These are phyloP conservation scores for Neurospora cerealis DNA, from an alignment of 495 filamentous ascomycete genomes.

Conservation along the genomic window DNA sequence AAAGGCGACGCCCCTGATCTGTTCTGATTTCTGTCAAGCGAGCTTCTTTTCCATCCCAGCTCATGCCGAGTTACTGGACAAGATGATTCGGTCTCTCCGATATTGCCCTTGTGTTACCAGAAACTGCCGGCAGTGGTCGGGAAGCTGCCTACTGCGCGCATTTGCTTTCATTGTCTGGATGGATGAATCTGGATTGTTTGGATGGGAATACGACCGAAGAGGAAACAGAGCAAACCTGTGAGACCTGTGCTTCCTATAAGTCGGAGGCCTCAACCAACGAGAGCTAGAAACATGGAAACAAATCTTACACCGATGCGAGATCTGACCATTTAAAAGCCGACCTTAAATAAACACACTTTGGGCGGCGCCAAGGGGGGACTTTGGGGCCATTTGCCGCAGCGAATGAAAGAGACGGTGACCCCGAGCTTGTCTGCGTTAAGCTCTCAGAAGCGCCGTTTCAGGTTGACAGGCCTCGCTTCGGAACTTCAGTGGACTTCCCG, in stretches of 20 bases:
- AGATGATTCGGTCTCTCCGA: background rate
- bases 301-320: background rate
- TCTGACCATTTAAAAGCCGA: background rate
- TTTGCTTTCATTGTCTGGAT: background rate
- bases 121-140: no score
- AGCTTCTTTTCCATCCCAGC: background rate
- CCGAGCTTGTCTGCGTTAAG: conserved; percentile 5
- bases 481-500: background rate
- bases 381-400: background rate
- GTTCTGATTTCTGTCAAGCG: no score
- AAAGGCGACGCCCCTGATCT: conserved; percentile 2
- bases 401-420: background rate
- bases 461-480: conserved; percentile 9
- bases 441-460: conserved; percentile 16
- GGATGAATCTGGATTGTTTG: background rate
- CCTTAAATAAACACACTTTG: background rate
- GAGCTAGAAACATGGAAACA: background rate
- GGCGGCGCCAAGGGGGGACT: conserved; percentile 1
- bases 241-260: background rate
- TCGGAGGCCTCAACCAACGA: background rate
- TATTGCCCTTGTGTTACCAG: background rate
- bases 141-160: background rate
- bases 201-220: background rate
- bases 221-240: background rate
- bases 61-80: background rate